Conservation (phyloP, 352 stramenopile genomes). For the Phytophthora fragariaefolia region DNA sequence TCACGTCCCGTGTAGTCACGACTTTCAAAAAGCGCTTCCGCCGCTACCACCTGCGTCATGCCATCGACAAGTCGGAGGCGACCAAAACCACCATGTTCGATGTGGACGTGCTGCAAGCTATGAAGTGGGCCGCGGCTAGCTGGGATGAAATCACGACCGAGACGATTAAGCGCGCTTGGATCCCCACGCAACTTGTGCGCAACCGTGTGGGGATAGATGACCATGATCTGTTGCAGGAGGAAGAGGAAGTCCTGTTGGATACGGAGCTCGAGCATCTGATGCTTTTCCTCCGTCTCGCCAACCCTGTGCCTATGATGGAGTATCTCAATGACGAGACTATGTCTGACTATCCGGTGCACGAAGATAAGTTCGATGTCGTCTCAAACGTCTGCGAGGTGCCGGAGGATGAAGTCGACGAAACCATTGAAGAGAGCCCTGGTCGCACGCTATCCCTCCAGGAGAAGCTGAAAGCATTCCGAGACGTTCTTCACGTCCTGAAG, state of each 20-base stretch:
- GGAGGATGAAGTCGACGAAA: conserved; percentile 71
- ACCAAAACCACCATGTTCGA: conserved; percentile 58
- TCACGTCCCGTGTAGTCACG: conserved; percentile 61
- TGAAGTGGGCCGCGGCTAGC: conserved; percentile 76
- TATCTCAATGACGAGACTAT: conserved; percentile 78
- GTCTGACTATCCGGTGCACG: conserved; percentile 75
- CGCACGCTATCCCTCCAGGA: conserved; percentile 72
- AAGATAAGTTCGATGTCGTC: conserved; percentile 88
- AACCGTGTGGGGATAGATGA: conserved; percentile 55
- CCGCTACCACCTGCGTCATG: conserved; percentile 70
- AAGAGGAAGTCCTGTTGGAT: conserved; percentile 65
- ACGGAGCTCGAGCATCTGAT: conserved; percentile 73
- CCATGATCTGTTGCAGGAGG: conserved; percentile 62
- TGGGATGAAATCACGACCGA: conserved; percentile 80
- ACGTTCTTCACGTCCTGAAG: conserved; percentile 78
- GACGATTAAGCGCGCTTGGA: conserved; percentile 73
- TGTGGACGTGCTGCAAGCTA: conserved; percentile 75
- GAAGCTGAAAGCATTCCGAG: conserved; percentile 81
- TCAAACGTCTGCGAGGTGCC: conserved; percentile 68
- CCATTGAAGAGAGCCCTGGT: conserved; percentile 43
- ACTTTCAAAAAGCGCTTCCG: conserved; percentile 84
- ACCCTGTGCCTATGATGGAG: conserved; percentile 67
- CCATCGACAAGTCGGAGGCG: conserved; percentile 62
- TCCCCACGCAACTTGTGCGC: conserved; percentile 61
- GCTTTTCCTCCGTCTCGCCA: conserved; percentile 63